Base-by-base conservation (phyloP, 352 stramenopile species). In the Phytophthora europaea region DNA sequence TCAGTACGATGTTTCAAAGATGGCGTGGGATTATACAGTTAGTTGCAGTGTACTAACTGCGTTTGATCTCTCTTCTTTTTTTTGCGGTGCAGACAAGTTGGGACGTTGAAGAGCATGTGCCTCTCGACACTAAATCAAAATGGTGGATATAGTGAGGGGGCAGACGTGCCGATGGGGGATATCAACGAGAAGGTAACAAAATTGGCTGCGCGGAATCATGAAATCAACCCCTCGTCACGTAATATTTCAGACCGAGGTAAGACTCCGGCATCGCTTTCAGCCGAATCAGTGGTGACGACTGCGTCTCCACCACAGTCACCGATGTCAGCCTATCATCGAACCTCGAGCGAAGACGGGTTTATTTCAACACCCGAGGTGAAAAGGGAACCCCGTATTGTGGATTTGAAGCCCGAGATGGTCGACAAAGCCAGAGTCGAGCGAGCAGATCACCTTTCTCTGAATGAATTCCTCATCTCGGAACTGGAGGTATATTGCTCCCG, bases 381-480 rank as follows among this genome's bases (percentile, higher is more conserved):
- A 54, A 73, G 28, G n/a, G 58, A 70, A 34, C 20, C 38, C 8
- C n/a, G 23, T 23, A 26, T 62, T 34, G 34, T 67, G 22, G 45
- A 22, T 6, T 65, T 66, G 71, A 81, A 73, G 16, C 56, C 59
- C 3, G 58, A 75, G 34, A 55, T 52, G 12, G 15, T 40, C 18
- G 72, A 73, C 40, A 26, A 76, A 54, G 60, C 47, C 31, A 73
- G 55, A n/a, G 66, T 61, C 1, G 71, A 77, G 16, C 65, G 77
- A 33, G 64, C 77, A 6, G 81, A 82, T 34, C 78, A 80, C 48
- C 70, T 78, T 12, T 75, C 76, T 34, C 72, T 90, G 26, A 90
- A 86, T 59, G 72, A 87, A 38, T 86, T 84, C 31, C 70, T 90
- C 18, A 64, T 90, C 22, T 67, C 72, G 31, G 83, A 90, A 70